Conservation (phyloP, 164 flowering plant species). For the Chimonanthus praecox region DNA sequence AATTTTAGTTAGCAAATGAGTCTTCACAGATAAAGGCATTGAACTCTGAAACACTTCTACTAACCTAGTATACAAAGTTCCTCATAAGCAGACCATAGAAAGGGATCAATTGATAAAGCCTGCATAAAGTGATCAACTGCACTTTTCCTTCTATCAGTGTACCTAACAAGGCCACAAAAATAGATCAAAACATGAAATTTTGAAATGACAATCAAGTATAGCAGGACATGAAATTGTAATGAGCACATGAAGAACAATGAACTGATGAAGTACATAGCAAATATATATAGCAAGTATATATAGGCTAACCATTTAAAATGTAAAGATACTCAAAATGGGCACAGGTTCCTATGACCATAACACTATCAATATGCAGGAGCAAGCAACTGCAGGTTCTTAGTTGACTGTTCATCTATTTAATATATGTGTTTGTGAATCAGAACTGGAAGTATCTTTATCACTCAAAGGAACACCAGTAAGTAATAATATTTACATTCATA, state of each 20-base stretch:
- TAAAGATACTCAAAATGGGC: background rate
- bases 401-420: too few relatives aligned
- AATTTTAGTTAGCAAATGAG: background rate
- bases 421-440: too few relatives aligned
- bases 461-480: too few relatives aligned
- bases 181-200: conserved; percentile 10
- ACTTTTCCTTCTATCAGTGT: conserved; percentile 82
- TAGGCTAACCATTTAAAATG: background rate
- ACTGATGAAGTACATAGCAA: background rate
- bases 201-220: background rate
- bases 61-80: conserved; percentile 87
- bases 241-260: background rate
- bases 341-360: background rate
- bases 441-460: too few relatives aligned
- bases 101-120: conserved; percentile 85
- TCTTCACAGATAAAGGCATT: background rate
- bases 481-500: too few relatives aligned
- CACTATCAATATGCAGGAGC: background rate
- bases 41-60: conserved; percentile 14
- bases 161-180: conserved; percentile 39
- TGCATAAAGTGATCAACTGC: conserved; percentile 85
- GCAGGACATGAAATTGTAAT: background rate
- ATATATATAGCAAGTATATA: background rate
- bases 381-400: too few relatives aligned
- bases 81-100: conserved; percentile 95